Evolutionary conservation across 2,329 filamentous ascomycete genomes (phyloP), one percentile per base, ranked within the genome.

Genomic region (Xylariaceae sp.): DNA sequence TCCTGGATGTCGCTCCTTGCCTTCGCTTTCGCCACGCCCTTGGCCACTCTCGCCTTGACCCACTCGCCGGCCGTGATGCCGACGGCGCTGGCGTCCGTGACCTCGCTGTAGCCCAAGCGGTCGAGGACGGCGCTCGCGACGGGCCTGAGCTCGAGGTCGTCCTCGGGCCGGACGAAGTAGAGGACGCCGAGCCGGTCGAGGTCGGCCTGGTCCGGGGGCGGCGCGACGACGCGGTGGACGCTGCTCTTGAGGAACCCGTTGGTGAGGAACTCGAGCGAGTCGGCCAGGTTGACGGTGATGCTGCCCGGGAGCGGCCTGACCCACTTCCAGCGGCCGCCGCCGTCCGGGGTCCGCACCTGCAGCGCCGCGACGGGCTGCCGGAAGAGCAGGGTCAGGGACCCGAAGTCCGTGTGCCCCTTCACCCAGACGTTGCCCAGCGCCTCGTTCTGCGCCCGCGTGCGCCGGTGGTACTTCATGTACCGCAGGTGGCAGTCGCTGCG

Each of bases 391-490:
- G 75, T 78, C 7, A 78, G 53, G 1, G 66, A 73, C 1, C 73
- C 73, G 26, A 76, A 65, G 46, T 79, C 74, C 0, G 74, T 77
- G 51, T 79, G 74, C 0, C 62, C 61, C 9, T 60, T 56, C 1
- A 60, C 55, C 57, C 59, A 67, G 12, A 64, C 42, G 18, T 65
- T 58, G 0, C 57, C 57, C 3, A 61, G 49, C 17, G 49, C 51
- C 8, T 46, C 30, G 53, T 73, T 74, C 19, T 68, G 65, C 12
- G 69, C 67, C 3, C 59, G 50, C 1, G 63, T 64, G 9, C 73
- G 67, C 0, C 62, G 62, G 39, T 69, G 65, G 48, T 79, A 79
- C 42, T 74, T 69, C 74, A 78, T 78, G 55, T 78, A 78, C 6
- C 77, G 69, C 23, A 78, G 63, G 49, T 78, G 73, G 36, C 72